Percentiles rank a stretch among this genome's conserved stretches.
Evolutionary conservation across 441 rosid species (phyloP).

Genomic region (Flueggea neowawraea): DNA sequence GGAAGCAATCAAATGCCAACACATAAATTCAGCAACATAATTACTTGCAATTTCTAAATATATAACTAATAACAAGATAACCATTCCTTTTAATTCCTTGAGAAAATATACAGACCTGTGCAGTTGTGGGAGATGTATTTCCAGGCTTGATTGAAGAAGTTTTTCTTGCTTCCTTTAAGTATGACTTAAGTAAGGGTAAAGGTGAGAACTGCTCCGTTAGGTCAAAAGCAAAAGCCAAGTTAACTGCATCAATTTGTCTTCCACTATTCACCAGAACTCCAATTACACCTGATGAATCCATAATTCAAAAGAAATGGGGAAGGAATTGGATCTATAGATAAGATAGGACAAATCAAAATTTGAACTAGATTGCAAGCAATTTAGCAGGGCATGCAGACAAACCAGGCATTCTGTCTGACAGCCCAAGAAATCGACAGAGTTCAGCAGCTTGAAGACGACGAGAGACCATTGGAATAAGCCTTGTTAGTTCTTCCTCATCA

Average conservation of each 20-base stretch:
- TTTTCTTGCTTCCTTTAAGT: constrained; percentile 80
- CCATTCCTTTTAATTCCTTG: neutral
- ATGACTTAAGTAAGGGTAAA: constrained; percentile 70
- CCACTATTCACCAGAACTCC: constrained; percentile 76
- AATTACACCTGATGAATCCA: constrained; percentile 63
- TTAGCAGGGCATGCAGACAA: constrained; percentile 14
- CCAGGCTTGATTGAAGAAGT: constrained; percentile 60
- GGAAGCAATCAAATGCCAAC: too few relatives aligned
- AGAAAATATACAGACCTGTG: constrained; percentile 41
- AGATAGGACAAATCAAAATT: neutral
- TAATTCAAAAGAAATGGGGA: neutral
- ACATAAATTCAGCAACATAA: too few relatives aligned
- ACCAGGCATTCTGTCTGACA: constrained; percentile 96
- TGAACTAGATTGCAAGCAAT: neutral
- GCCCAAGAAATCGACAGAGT: constrained; percentile 85
- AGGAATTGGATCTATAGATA: neutral
- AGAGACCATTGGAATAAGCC: constrained; percentile 94
- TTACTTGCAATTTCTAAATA: too few relatives aligned
- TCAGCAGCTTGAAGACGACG: constrained; percentile 98
- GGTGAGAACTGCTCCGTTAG: constrained; percentile 77
- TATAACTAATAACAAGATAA: too few relatives aligned
- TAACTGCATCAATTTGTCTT: constrained; percentile 97
- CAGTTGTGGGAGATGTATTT: constrained; percentile 45
- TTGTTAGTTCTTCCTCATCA: constrained; percentile 58
- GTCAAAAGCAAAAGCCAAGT: constrained; percentile 95